Conservation (phyloP, 768 basidiomycete genomes). For the Tylopilus cervinicoccineus region DNA sequence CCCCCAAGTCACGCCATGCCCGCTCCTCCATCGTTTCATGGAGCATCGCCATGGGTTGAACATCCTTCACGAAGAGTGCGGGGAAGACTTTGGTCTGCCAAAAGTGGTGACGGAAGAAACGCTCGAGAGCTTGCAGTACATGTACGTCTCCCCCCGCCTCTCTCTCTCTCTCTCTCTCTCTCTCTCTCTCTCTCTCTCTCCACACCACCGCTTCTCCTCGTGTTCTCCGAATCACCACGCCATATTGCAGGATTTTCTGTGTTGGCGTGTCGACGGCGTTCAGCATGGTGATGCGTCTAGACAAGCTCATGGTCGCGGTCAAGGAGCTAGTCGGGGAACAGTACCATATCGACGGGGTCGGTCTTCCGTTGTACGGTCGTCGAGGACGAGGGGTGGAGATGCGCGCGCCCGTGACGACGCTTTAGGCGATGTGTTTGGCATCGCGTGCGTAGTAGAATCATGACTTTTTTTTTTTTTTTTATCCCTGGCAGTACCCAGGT, state of each 20-base stretch:
- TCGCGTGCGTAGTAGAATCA: too few relatives aligned
- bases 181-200: too few relatives aligned
- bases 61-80: constrained; percentile 66
- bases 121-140: constrained; percentile 71
- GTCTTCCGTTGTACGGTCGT: constrained; percentile 24
- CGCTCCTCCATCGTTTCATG: constrained; percentile 46
- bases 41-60: constrained; percentile 54
- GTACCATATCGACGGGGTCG: constrained; percentile 74
- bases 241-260: constrained; percentile 51
- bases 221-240: neutral
- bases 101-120: constrained; percentile 67
- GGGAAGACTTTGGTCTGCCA: constrained; percentile 74
- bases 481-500: too few relatives aligned
- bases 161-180: too few relatives aligned
- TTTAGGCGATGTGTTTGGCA: too few relatives aligned
- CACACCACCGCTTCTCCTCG: too few relatives aligned
- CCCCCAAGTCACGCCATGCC: constrained; percentile 85
- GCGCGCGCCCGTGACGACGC: constrained; percentile 5
- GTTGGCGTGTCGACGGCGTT: constrained; percentile 71
- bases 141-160: constrained; percentile 43
- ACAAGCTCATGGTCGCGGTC: constrained; percentile 72
- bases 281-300: constrained; percentile 64
- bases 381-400: constrained; percentile 29
- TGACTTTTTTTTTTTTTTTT: too few relatives aligned
- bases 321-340: constrained; percentile 88